phyloP scores from a whole-genome alignment of 2,329 filamentous ascomycete species.

The Fusarium vanettenii region DNA sequence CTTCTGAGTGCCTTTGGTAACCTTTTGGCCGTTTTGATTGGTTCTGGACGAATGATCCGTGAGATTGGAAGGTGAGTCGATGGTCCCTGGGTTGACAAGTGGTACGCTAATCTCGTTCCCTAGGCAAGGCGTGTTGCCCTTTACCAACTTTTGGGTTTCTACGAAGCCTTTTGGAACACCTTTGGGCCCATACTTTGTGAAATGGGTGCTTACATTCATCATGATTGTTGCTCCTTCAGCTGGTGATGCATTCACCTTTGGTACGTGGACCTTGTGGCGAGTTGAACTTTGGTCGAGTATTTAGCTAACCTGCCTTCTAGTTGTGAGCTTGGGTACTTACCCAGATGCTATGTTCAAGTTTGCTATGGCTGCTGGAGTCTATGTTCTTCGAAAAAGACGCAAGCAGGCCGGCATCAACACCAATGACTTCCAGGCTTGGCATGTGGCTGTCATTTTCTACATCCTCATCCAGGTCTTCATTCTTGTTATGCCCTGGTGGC shows the following conservation, averaged over 20 bases:
- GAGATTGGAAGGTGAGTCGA: constrained; percentile 63
- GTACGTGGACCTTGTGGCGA: constrained; percentile 43
- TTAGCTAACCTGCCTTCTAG: constrained; percentile 53
- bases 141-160: constrained; percentile 69
- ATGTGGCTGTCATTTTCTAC: constrained; percentile 67
- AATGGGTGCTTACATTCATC: constrained; percentile 67
- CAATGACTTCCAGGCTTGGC: constrained; percentile 69
- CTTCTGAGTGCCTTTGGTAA: constrained; percentile 70
- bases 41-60: constrained; percentile 66
- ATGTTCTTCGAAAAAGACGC: constrained; percentile 66
- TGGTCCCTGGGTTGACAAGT: constrained; percentile 40
- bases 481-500: constrained; percentile 79
- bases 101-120: constrained; percentile 39
- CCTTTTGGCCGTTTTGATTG: constrained; percentile 66
- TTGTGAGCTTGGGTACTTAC: constrained; percentile 70
- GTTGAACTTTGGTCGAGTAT: neutral
- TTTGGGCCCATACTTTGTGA: constrained; percentile 67
- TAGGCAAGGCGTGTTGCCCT: constrained; percentile 71
- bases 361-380: constrained; percentile 66
- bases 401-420: constrained; percentile 59
- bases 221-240: constrained; percentile 71
- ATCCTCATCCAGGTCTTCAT: constrained; percentile 70
- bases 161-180: constrained; percentile 74
- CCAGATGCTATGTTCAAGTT: constrained; percentile 69
- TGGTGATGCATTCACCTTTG: constrained; percentile 73